Conservation (phyloP, 2,329 filamentous ascomycete genomes). For the Aurifilum marmelostoma region DNA sequence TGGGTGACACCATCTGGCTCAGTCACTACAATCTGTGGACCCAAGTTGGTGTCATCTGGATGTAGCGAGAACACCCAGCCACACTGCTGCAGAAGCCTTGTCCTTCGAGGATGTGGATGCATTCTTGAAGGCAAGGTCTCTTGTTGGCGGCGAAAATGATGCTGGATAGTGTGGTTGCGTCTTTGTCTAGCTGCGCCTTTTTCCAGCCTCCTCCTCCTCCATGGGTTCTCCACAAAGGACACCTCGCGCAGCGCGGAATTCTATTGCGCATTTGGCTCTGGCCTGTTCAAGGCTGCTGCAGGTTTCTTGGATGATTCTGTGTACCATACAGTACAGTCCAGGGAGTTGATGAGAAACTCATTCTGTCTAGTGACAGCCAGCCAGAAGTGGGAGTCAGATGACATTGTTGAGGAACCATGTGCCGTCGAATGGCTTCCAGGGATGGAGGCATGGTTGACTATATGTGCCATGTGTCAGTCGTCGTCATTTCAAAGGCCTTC, state of each 20-base stretch:
- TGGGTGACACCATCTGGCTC: slow-evolving; percentile 12
- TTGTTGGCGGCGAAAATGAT: neutral
- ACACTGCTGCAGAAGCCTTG: slow-evolving; percentile 9
- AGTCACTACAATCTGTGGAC: slow-evolving; percentile 25
- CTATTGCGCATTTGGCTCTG: slow-evolving; percentile 3
- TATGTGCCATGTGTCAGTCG: neutral
- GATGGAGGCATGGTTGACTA: slow-evolving; percentile 6
- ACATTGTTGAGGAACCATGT: neutral
- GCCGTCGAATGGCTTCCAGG: neutral
- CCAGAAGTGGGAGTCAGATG: slow-evolving; percentile 17
- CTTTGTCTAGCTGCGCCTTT: neutral
- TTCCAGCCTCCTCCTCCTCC: neutral
- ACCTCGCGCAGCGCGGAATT: neutral
- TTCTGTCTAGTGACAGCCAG: slow-evolving; percentile 19
- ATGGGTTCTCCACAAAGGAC: neutral
- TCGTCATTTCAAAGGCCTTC: neutral
- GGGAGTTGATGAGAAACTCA: slow-evolving; percentile 19
- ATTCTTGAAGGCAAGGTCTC: neutral
- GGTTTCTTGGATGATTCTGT: neutral
- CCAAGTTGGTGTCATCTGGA: slow-evolving; percentile 21
- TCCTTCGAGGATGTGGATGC: neutral
- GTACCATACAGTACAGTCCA: slow-evolving; percentile 16
- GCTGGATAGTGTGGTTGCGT: neutral
- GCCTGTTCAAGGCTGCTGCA: neutral
- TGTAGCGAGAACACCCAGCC: slow-evolving; percentile 16